A percentile compares a stretch with the other conserved stretches of the same genome.
These are phyloP conservation scores for Oryza meyeriana DNA, from an alignment of 176 grass and related monocot genomes.

Conservation along the genomic window DNA sequence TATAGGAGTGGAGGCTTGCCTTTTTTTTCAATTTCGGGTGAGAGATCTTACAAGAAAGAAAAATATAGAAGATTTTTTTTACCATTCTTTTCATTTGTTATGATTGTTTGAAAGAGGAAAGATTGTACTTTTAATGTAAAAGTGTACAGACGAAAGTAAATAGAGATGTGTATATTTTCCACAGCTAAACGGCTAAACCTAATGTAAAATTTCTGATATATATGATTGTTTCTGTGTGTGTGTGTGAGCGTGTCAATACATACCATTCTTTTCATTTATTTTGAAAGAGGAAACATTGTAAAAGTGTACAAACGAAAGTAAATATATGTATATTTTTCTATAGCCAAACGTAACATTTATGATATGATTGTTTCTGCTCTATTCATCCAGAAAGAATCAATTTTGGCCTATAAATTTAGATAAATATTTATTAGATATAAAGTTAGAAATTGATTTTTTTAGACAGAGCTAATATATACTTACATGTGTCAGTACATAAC, in stretches of 20 bases:
- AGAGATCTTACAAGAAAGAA: not conserved
- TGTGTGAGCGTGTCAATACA: too few relatives aligned
- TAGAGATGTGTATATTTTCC: not conserved
- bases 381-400: too few relatives aligned
- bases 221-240: not conserved
- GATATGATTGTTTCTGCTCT: not conserved
- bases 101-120: conserved; percentile 14
- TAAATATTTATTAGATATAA: too few relatives aligned
- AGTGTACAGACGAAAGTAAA: conserved; percentile 18
- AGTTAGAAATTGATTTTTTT: too few relatives aligned
- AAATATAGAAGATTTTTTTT: conserved; percentile 5
- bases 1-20: conserved; percentile 36
- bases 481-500: not conserved
- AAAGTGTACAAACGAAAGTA: conserved; percentile 15
- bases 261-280: conserved; percentile 32
- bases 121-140: conserved; percentile 24
- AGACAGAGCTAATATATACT: too few relatives aligned
- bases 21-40: not conserved
- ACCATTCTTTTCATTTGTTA: conserved; percentile 31
- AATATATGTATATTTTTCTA: not conserved
- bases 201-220: not conserved
- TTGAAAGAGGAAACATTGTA: conserved; percentile 23
- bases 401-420: too few relatives aligned
- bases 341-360: not conserved
- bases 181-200: too few relatives aligned